phyloP scores from a whole-genome alignment of 2,329 filamentous ascomycete genomes.

The Colletotrichum tofieldiae region DNA sequence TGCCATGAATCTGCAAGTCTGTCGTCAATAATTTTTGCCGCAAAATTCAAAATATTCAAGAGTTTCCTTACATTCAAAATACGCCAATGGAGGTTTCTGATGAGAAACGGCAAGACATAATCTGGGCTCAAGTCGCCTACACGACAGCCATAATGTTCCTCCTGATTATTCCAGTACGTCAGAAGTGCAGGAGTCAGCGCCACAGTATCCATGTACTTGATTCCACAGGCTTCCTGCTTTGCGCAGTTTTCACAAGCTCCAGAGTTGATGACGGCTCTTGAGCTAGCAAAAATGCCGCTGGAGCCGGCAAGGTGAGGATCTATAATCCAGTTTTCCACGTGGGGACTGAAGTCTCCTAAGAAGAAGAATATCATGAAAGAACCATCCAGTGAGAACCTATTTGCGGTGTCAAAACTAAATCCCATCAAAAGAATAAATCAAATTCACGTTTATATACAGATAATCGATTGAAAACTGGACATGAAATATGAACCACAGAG shows the following conservation, averaged over 20 bases:
- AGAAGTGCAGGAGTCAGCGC: constrained; percentile 26
- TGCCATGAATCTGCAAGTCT: not conserved
- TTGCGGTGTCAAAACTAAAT: not conserved
- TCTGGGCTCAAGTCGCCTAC: not conserved
- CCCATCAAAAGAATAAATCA: not conserved
- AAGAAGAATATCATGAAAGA: not conserved
- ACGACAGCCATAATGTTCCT: constrained; percentile 3
- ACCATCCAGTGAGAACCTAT: not conserved
- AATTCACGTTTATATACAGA: not conserved
- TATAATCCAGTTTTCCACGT: not conserved
- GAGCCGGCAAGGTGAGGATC: not conserved
- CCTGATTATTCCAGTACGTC: constrained; percentile 16
- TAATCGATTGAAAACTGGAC: not conserved
- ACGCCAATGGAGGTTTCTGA: not conserved
- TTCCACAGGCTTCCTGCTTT: constrained; percentile 6
- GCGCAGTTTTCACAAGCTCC: not conserved
- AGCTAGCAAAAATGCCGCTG: not conserved
- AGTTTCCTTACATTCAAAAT: not conserved
- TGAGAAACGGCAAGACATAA: not conserved
- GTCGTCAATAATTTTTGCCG: not conserved
- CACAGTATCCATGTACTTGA: constrained; percentile 28
- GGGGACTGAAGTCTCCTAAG: not conserved
- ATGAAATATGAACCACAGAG: not conserved
- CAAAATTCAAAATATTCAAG: not conserved
- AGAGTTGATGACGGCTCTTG: not conserved